A percentile compares a stretch with the other conserved stretches of the same genome.
phyloP scores from a whole-genome alignment of 1,284 basidiomycete species.

The Trametes polyzona region DNA sequence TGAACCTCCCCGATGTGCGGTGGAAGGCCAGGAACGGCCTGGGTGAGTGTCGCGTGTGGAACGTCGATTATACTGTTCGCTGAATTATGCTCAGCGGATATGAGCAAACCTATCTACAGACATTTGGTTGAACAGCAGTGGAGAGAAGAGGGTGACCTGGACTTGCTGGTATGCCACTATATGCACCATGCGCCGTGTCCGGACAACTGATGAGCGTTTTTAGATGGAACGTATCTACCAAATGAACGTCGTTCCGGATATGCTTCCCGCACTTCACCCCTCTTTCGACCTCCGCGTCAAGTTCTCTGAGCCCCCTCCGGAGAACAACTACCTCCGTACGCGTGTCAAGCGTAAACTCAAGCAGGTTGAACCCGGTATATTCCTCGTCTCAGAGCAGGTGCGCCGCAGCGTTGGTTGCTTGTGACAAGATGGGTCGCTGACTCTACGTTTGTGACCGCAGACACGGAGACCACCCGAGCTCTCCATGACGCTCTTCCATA shows the following conservation, averaged over 20 bases:
- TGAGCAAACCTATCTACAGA: slow-evolving; percentile 72
- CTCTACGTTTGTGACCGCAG: slow-evolving; percentile 37
- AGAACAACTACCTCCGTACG: slow-evolving; percentile 33
- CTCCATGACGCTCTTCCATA: slow-evolving; percentile 78
- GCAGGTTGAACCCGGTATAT: slow-evolving; percentile 74
- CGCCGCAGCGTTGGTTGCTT: slow-evolving; percentile 23
- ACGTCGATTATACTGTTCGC: not conserved
- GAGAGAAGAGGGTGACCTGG: slow-evolving; percentile 83
- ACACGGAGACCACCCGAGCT: slow-evolving; percentile 67
- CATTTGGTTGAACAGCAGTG: slow-evolving; percentile 85
- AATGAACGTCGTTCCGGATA: slow-evolving; percentile 90
- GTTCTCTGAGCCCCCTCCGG: slow-evolving; percentile 45
- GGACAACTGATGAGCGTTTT: not conserved
- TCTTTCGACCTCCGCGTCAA: slow-evolving; percentile 74
- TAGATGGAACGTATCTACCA: slow-evolving; percentile 92
- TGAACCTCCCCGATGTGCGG: slow-evolving; percentile 79
- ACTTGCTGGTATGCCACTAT: slow-evolving; percentile 67
- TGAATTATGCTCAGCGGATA: slow-evolving; percentile 50
- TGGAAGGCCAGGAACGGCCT: slow-evolving; percentile 79
- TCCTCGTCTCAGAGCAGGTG: slow-evolving; percentile 66
- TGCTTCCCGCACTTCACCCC: slow-evolving; percentile 76
- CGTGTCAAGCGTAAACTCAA: slow-evolving; percentile 45
- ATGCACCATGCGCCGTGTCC: not conserved
- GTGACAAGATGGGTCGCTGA: not conserved
- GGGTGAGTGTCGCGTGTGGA: slow-evolving; percentile 51